Percentiles rank a stretch among this genome's conserved stretches.
Conservation (phyloP, 2,329 filamentous ascomycete species). For the Ophiostoma sp. region DNA sequence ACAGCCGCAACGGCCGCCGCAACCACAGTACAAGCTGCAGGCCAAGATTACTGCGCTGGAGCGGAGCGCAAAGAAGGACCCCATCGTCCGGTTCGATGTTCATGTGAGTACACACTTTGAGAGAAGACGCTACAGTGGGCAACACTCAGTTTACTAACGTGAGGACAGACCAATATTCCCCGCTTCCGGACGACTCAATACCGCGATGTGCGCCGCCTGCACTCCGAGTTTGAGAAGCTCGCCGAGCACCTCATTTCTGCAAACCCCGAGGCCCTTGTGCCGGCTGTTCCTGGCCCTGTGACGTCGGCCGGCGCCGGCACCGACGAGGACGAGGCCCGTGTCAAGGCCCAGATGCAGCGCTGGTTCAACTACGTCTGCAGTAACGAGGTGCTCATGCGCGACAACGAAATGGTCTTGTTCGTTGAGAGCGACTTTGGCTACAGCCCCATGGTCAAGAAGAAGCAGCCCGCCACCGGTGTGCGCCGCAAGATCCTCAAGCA, state of each 20-base stretch:
- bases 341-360: conserved; percentile 86
- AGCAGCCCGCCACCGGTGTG: conserved; percentile 94
- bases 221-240: conserved; percentile 96
- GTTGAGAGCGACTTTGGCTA: conserved; percentile 99
- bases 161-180: conserved; percentile 85
- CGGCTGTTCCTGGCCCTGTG: conserved; percentile 89
- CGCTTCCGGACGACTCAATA: conserved; percentile 98
- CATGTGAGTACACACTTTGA: conserved; percentile 63
- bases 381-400: conserved; percentile 88
- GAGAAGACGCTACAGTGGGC: neutral
- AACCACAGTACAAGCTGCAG: conserved; percentile 80
- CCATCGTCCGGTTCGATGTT: conserved; percentile 91
- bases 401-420: conserved; percentile 96
- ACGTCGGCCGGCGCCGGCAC: conserved; percentile 94
- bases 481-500: conserved; percentile 95
- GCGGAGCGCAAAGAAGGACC: conserved; percentile 91
- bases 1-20: conserved; percentile 58
- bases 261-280: conserved; percentile 94
- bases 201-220: conserved; percentile 90
- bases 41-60: conserved; percentile 94
- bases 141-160: neutral
- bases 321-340: conserved; percentile 87
- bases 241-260: conserved; percentile 93
- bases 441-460: conserved; percentile 90
- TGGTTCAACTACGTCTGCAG: conserved; percentile 94